Conservation (phyloP, 2,329 filamentous ascomycete genomes). For the Thermoascus crustaceus region DNA sequence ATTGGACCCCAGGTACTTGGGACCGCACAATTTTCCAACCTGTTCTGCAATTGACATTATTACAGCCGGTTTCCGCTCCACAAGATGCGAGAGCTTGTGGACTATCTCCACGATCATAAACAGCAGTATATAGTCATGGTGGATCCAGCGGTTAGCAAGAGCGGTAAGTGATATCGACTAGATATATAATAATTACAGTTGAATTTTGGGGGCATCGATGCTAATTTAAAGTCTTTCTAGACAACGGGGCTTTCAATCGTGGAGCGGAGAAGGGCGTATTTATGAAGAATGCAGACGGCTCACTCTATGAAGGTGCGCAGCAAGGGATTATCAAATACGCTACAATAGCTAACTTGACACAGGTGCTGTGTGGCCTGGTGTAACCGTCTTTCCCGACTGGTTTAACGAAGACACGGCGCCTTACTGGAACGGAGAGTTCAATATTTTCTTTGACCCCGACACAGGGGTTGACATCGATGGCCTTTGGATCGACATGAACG, state of each 20-base stretch:
- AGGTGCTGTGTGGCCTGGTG: slow-evolving; percentile 71
- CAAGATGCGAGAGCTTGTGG: slow-evolving; percentile 56
- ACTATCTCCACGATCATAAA: slow-evolving; percentile 56
- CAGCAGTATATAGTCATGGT: slow-evolving; percentile 74
- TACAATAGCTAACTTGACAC: slow-evolving; percentile 2
- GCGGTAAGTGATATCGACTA: slow-evolving; percentile 15
- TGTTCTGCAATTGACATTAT: too few species aligned
- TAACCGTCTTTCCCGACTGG: slow-evolving; percentile 69
- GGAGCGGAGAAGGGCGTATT: slow-evolving; percentile 53
- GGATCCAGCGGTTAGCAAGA: slow-evolving; percentile 45
- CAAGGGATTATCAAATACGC: slow-evolving; percentile 15
- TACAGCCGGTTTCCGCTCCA: slow-evolving; percentile 30
- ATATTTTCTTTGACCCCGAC: slow-evolving; percentile 53
- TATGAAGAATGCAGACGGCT: slow-evolving; percentile 47
- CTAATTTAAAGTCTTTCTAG: slow-evolving; percentile 6
- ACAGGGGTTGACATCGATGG: slow-evolving; percentile 67
- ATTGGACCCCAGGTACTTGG: slow-evolving; percentile 36
- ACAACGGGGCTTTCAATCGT: slow-evolving; percentile 51
- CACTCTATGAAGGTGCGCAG: slow-evolving; percentile 39
- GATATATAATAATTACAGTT: not conserved
- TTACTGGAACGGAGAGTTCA: slow-evolving; percentile 66
- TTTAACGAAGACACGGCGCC: slow-evolving; percentile 55
- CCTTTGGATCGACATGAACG: slow-evolving; percentile 68
- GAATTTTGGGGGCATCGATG: not conserved
- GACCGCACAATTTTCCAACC: too few species aligned